phyloP scores from a whole-genome alignment of 345 rosid genomes.

The Rubroshorea leprosula region DNA sequence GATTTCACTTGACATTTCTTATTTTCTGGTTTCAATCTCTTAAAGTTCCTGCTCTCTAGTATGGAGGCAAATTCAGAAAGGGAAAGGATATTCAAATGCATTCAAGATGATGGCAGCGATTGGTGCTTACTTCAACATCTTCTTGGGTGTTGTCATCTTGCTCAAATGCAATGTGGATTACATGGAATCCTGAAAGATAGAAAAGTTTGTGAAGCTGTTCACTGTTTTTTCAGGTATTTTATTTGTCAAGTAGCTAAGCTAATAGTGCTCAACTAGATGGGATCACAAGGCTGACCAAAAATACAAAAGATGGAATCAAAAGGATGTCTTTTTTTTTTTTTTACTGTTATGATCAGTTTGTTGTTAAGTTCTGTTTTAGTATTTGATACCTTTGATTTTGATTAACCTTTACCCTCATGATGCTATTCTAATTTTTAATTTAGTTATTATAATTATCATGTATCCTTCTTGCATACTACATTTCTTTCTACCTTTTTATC shows the following conservation, averaged over 20 bases:
- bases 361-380: neutral
- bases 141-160: constrained; percentile 83
- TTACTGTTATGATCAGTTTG: neutral
- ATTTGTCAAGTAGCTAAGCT: neutral
- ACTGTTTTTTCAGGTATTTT: constrained; percentile 78
- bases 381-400: neutral
- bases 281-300: too few species aligned
- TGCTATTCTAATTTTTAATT: neutral
- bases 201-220: constrained; percentile 74
- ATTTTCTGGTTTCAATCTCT: constrained; percentile 5
- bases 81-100: constrained; percentile 61
- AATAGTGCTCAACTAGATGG: neutral
- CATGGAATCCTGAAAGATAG: constrained; percentile 55
- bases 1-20: constrained; percentile 21
- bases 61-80: constrained; percentile 63
- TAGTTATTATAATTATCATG: neutral
- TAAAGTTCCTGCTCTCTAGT: constrained; percentile 54
- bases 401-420: neutral
- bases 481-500: neutral
- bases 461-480: neutral
- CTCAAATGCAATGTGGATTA: constrained; percentile 60
- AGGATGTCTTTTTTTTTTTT: too few species aligned
- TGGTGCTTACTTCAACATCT: constrained; percentile 94
- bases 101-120: constrained; percentile 63
- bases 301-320: too few species aligned